These are phyloP conservation scores for Aureobasidium lini DNA, from an alignment of 2,329 filamentous ascomycete species.

Conservation along the genomic window DNA sequence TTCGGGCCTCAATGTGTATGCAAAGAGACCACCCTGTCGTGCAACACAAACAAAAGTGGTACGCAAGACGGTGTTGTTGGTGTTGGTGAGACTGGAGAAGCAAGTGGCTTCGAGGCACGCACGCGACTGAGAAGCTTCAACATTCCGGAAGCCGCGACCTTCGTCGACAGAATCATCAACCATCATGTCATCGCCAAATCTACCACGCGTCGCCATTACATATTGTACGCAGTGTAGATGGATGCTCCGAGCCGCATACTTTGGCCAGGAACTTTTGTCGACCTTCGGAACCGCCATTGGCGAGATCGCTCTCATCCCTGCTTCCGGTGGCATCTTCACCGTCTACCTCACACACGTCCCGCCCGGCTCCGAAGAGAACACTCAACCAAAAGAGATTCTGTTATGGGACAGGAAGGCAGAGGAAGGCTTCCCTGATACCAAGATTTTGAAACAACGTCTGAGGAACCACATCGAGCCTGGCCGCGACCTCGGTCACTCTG, in stretches of 20 bases:
- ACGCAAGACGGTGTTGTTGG: not conserved
- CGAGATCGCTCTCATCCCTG: slow-evolving; percentile 79
- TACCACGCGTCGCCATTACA: slow-evolving; percentile 76
- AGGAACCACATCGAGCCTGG: slow-evolving; percentile 74
- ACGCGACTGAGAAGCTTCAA: not conserved
- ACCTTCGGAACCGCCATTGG: slow-evolving; percentile 80
- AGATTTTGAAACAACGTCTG: slow-evolving; percentile 78
- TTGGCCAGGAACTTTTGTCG: slow-evolving; percentile 87
- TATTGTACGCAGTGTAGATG: slow-evolving; percentile 77
- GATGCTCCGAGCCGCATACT: slow-evolving; percentile 48
- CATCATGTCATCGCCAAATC: not conserved
- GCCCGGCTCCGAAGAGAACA: slow-evolving; percentile 10
- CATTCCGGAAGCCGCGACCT: not conserved
- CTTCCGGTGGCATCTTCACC: slow-evolving; percentile 75
- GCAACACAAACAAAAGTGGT: not conserved
- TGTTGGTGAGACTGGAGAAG: not conserved
- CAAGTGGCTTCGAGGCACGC: not conserved
- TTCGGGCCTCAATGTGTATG: not conserved
- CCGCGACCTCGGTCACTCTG: slow-evolving; percentile 67
- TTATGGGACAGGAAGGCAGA: slow-evolving; percentile 86
- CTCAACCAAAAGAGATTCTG: slow-evolving; percentile 39
- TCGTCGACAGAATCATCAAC: not conserved
- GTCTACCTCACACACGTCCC: slow-evolving; percentile 53
- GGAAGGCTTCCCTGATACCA: slow-evolving; percentile 90
- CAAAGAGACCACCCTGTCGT: not conserved